Evolutionary conservation across 352 stramenopile species (phyloP).

Genomic region (Globisporangium paroecandrum): DNA sequence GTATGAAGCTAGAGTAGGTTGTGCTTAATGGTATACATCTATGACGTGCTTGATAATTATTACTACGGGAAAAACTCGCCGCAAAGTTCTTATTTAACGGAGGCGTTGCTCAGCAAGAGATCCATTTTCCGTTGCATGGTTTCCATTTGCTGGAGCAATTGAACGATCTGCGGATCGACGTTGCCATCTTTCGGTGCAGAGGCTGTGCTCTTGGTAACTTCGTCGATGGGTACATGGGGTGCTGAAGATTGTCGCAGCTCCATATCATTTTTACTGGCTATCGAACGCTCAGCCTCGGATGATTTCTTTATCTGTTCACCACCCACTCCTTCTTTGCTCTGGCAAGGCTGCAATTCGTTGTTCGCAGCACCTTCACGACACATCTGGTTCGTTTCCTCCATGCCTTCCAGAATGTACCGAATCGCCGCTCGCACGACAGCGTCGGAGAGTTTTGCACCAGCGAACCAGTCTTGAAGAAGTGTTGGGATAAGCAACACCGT

Average conservation of each 20-base stretch:
- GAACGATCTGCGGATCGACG: too few relatives aligned
- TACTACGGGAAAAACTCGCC: too few relatives aligned
- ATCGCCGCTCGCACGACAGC: background rate
- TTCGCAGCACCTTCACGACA: background rate
- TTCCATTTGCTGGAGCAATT: conserved; percentile 6
- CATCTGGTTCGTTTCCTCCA: background rate
- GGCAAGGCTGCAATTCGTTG: background rate
- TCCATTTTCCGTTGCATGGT: conserved; percentile 25
- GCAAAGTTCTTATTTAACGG: background rate
- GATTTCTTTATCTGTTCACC: too few relatives aligned
- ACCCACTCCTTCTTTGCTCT: background rate
- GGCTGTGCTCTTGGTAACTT: background rate
- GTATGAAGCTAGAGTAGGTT: background rate
- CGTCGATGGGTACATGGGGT: background rate
- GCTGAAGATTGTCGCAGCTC: too few relatives aligned
- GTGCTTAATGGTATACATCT: background rate
- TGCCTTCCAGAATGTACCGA: background rate
- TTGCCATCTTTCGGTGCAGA: too few relatives aligned
- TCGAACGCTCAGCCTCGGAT: too few relatives aligned
- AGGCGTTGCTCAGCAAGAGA: conserved; percentile 16
- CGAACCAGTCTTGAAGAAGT: background rate
- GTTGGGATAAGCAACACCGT: background rate
- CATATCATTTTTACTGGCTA: too few relatives aligned
- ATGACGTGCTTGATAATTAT: too few relatives aligned
- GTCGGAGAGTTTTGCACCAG: background rate